Conservation (phyloP, 2,329 filamentous ascomycete genomes). For the Leptographium galeiforme region DNA sequence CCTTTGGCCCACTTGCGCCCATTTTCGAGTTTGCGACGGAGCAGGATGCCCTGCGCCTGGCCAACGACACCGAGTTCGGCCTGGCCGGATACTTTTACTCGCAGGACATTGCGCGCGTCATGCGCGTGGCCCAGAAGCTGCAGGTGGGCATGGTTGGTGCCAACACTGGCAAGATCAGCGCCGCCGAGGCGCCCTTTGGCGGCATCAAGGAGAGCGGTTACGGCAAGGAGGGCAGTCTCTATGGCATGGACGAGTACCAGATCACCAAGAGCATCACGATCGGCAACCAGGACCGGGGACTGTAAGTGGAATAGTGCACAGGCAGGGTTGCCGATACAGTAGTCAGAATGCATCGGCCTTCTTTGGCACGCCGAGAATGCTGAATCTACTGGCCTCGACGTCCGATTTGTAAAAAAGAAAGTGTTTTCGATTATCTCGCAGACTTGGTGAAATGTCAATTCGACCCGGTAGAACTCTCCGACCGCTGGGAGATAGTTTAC, state of each 20-base stretch:
- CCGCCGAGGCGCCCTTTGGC: constrained; percentile 21
- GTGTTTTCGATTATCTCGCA: too few relatives aligned
- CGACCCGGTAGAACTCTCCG: too few relatives aligned
- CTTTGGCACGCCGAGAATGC: too few relatives aligned
- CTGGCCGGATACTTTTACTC: constrained; percentile 18
- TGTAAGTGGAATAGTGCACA: not conserved
- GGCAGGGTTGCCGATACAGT: too few relatives aligned
- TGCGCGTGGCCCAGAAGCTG: constrained; percentile 30
- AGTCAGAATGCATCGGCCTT: too few relatives aligned
- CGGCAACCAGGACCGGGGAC: constrained; percentile 8
- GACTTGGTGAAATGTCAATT: too few relatives aligned
- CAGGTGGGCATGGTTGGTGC: constrained; percentile 55
- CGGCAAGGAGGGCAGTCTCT: constrained; percentile 20
- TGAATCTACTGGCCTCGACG: too few relatives aligned
- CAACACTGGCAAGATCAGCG: constrained; percentile 19
- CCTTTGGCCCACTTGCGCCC: constrained; percentile 12
- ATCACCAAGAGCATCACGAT: constrained; percentile 5
- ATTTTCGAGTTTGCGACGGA: constrained; percentile 16
- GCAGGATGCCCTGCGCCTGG: constrained; percentile 19
- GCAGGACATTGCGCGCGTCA: constrained; percentile 16
- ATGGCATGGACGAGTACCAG: constrained; percentile 8
- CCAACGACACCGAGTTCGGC: constrained; percentile 21
- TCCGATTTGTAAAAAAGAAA: too few relatives aligned
- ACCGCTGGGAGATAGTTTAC: too few relatives aligned
- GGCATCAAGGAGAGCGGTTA: constrained; percentile 23